Percentiles rank a stretch among this genome's conserved stretches.
Conservation (phyloP, 1,139 yeast genomes). For the Schwanniomyces etchellsii region DNA sequence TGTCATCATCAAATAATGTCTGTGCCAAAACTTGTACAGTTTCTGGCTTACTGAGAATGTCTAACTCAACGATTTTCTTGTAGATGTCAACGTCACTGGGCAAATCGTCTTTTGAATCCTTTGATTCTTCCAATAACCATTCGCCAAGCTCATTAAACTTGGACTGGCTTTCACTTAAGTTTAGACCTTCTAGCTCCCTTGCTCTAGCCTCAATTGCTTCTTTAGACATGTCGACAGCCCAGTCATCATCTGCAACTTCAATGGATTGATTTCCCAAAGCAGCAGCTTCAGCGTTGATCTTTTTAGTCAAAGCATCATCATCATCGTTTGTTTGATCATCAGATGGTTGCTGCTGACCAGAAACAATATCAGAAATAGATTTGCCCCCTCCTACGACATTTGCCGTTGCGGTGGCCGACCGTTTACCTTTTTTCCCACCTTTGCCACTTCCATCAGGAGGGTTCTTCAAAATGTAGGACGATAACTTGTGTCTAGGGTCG, state of each 20-base stretch:
- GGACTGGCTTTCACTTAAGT: conserved; percentile 38
- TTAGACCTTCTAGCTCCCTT: conserved; percentile 66
- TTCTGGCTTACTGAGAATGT: conserved; percentile 65
- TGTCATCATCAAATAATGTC: conserved; percentile 75
- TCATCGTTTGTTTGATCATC: conserved; percentile 34
- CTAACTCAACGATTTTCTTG: conserved; percentile 81
- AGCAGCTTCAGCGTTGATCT: conserved; percentile 83
- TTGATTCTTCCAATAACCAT: conserved; percentile 63
- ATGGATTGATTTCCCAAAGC: conserved; percentile 51
- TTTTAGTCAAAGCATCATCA: conserved; percentile 70
- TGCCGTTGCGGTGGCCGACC: conserved; percentile 87
- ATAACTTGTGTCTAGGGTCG: conserved; percentile 83
- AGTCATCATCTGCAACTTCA: conserved; percentile 78
- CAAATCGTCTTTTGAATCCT: conserved; percentile 50
- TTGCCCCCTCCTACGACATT: conserved; percentile 87
- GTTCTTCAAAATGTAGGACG: conserved; percentile 83
- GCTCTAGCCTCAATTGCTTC: conserved; percentile 96
- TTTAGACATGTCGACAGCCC: conserved; percentile 98
- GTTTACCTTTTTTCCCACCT: conserved; percentile 41
- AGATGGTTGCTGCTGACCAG: conserved; percentile 40
- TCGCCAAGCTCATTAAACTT: conserved; percentile 78
- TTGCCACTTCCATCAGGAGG: conserved; percentile 70
- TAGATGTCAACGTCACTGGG: conserved; percentile 88
- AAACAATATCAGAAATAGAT: conserved; percentile 72
- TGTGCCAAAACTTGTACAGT: conserved; percentile 92